These are phyloP conservation scores for Bondarzewia mesenterica DNA, from an alignment of 1,284 basidiomycete species.

Conservation along the genomic window DNA sequence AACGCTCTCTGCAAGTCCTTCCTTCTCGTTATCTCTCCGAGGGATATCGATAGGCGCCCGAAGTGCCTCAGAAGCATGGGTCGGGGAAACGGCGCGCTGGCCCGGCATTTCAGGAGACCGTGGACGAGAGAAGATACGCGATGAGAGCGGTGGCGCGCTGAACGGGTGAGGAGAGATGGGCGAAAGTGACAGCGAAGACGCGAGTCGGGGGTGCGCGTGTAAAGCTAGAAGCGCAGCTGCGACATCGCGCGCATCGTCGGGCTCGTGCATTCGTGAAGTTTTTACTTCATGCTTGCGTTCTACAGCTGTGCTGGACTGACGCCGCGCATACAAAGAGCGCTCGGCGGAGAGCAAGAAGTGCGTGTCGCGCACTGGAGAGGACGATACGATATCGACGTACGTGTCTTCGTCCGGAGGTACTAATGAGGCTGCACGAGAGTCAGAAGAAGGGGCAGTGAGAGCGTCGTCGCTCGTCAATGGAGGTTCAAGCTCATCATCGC, in stretches of 20 bases:
- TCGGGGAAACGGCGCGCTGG: background rate
- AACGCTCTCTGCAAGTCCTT: too few species aligned
- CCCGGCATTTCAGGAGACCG: background rate
- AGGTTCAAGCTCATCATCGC: constrained; percentile 11
- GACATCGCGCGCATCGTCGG: constrained; percentile 8
- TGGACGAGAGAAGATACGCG: background rate
- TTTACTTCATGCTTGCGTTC: background rate
- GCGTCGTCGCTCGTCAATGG: constrained; percentile 14
- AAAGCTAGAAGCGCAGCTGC: constrained; percentile 11
- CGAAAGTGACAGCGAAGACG: background rate
- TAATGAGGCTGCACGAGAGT: constrained; percentile 12
- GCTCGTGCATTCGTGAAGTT: background rate
- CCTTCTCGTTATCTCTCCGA: background rate
- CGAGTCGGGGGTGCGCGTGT: constrained; percentile 10
- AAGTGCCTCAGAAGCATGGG: background rate
- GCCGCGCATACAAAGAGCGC: background rate
- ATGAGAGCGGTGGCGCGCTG: background rate
- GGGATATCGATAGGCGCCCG: background rate
- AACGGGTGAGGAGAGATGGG: background rate
- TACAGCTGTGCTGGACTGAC: background rate
- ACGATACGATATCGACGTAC: background rate
- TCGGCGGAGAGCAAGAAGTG: background rate
- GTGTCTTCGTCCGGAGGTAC: constrained; percentile 8
- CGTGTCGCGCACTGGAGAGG: background rate
- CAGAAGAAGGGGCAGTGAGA: constrained; percentile 7